These are phyloP conservation scores for Aspergillus phoenicis DNA, from an alignment of 2,329 filamentous ascomycete species.

Conservation along the genomic window DNA sequence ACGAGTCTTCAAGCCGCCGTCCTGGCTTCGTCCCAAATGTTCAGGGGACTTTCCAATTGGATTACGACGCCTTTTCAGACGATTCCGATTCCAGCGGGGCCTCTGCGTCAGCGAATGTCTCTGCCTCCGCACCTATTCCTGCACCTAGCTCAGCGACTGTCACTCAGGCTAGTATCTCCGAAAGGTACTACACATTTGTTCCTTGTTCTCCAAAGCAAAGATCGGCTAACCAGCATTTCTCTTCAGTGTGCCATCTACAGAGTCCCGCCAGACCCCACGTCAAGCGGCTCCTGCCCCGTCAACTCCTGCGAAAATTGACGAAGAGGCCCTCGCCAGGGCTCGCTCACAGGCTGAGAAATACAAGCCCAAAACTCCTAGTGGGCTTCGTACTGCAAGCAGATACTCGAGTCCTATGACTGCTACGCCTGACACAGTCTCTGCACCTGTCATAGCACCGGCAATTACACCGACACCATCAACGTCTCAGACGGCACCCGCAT, in stretches of 20 bases:
- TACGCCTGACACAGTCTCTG: slow-evolving; percentile 19
- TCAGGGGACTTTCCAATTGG: slow-evolving; percentile 31
- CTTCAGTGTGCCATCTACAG: slow-evolving; percentile 14
- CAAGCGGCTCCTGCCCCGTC: slow-evolving; percentile 19
- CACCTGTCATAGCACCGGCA: neutral
- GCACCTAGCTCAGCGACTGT: slow-evolving; percentile 9
- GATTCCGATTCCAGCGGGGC: slow-evolving; percentile 23
- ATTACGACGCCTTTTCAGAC: slow-evolving; percentile 35
- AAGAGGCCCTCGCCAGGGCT: slow-evolving; percentile 38
- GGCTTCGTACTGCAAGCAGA: slow-evolving; percentile 41
- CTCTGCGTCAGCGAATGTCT: slow-evolving; percentile 15
- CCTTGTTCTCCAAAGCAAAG: neutral
- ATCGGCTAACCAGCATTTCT: slow-evolving; percentile 6
- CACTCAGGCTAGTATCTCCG: slow-evolving; percentile 10
- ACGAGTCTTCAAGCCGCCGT: slow-evolving; percentile 2
- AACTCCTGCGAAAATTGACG: slow-evolving; percentile 27
- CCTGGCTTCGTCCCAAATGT: slow-evolving; percentile 10
- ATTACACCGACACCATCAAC: neutral
- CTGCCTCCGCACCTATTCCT: slow-evolving; percentile 10
- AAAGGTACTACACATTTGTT: slow-evolving; percentile 16
- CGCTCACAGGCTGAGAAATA: slow-evolving; percentile 44
- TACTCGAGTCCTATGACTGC: slow-evolving; percentile 28
- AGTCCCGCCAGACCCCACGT: slow-evolving; percentile 17
- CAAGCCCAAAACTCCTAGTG: slow-evolving; percentile 47
- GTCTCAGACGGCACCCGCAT: neutral